phyloP scores from a whole-genome alignment of 164 flowering plant species.

The Vitis rupestris region DNA sequence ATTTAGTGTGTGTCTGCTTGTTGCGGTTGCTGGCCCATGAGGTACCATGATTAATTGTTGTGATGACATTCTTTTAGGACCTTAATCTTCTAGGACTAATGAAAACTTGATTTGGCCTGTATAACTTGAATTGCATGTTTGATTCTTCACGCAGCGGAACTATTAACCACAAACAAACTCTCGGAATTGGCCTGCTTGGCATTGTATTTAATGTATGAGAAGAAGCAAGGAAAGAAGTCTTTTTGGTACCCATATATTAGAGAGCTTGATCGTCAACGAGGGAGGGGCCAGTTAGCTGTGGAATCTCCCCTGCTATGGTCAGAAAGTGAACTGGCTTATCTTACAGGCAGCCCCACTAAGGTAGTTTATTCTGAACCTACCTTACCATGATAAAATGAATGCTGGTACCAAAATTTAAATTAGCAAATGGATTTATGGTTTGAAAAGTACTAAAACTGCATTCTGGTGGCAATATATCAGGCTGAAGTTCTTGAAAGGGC shows the following conservation, averaged over 20 bases:
- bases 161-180: slow-evolving; percentile 86
- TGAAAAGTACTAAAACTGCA: slow-evolving; percentile 8
- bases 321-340: slow-evolving; percentile 71
- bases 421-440: slow-evolving; percentile 9
- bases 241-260: slow-evolving; percentile 95
- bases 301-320: slow-evolving; percentile 99
- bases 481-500: slow-evolving; percentile 82
- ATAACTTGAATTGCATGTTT: slow-evolving; percentile 8
- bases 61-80: background rate
- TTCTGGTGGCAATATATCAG: slow-evolving; percentile 32
- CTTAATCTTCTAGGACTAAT: background rate
- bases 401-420: background rate
- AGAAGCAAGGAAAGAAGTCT: slow-evolving; percentile 96
- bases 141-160: slow-evolving; percentile 66
- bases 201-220: slow-evolving; percentile 96
- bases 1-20: background rate
- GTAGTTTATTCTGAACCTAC: slow-evolving; percentile 25
- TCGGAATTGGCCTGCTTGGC: slow-evolving; percentile 99
- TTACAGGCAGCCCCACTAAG: slow-evolving; percentile 95
- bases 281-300: slow-evolving; percentile 95
- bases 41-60: background rate
- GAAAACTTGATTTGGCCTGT: background rate
- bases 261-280: slow-evolving; percentile 98
- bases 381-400: slow-evolving; percentile 4
- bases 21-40: background rate